Evolutionary conservation across 768 basidiomycete genomes (phyloP).

Genomic region (Lactifluus hygrophoroides): DNA sequence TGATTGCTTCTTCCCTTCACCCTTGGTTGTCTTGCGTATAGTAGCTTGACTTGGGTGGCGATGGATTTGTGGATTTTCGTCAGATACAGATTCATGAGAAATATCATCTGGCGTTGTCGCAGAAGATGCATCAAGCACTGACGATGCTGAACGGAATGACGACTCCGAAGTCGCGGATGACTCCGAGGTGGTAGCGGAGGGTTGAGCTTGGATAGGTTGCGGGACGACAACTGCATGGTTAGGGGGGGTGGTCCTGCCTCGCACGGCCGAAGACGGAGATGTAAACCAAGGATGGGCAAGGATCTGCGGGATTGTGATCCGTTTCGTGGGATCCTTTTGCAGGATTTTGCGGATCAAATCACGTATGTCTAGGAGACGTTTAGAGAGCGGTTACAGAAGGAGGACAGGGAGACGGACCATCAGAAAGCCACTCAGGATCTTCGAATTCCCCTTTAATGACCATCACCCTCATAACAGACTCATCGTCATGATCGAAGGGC

Average conservation of each 20-base stretch:
- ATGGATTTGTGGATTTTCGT: slow-evolving; percentile 32
- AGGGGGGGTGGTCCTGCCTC: slow-evolving; percentile 23
- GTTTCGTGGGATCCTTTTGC: slow-evolving; percentile 63
- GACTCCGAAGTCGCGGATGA: slow-evolving; percentile 45
- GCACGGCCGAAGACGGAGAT: slow-evolving; percentile 10
- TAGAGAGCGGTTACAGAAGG: not conserved
- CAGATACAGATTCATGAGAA: slow-evolving; percentile 15
- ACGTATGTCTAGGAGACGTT: slow-evolving; percentile 57
- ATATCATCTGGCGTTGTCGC: slow-evolving; percentile 51
- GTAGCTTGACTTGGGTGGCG: slow-evolving; percentile 52
- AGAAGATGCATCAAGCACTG: slow-evolving; percentile 32
- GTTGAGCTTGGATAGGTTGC: slow-evolving; percentile 24
- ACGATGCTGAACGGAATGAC: slow-evolving; percentile 26
- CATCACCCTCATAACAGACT: slow-evolving; percentile 49
- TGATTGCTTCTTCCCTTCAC: slow-evolving; percentile 27
- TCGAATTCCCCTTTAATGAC: slow-evolving; percentile 84
- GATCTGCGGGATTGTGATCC: slow-evolving; percentile 77
- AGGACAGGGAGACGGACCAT: slow-evolving; percentile 42
- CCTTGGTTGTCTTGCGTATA: slow-evolving; percentile 35
- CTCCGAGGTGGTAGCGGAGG: slow-evolving; percentile 25
- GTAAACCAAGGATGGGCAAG: slow-evolving; percentile 84
- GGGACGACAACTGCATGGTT: slow-evolving; percentile 25
- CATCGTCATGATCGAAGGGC: slow-evolving; percentile 42
- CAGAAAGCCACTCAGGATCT: slow-evolving; percentile 86
- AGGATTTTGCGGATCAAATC: slow-evolving; percentile 74